Evolutionary conservation across 352 stramenopile genomes (phyloP), one percentile per base, ranked within the genome.

Genomic region (Thalassiosira mediterranea): DNA sequence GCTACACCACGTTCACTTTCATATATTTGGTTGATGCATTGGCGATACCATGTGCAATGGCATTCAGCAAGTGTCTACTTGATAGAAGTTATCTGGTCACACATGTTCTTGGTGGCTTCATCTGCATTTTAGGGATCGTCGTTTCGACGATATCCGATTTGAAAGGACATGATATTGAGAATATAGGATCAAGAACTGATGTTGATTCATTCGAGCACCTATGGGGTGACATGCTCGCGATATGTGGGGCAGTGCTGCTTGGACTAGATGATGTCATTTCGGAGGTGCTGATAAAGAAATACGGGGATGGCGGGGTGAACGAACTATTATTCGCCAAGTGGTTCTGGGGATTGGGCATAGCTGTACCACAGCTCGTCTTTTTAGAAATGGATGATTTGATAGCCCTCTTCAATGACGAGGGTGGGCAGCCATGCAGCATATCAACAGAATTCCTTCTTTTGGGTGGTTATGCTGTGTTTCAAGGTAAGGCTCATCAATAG

Each of bases 1-100:
- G 96, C 68, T 98, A 97, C 81, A 98, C 96, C 46, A 58, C 68
- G 3, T 96, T 98, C 65, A 97, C 96, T 4, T 98, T 94, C 40
- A 90, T 97, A 8, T 97, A 97, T 84, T 85, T 99, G 54, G 87
- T 98, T 25, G 95, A 98, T 73, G 96, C 94, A 66, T 96, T 98
- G 61, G 95, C 95, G 2, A 98, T 99, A 53, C 96, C 96, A 2
- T 89, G 95, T 56, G 90, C 96, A 15, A 98, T 99, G 96, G 40
- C 98, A 26, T 84, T 98, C 15, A 98, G 91, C 1, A 86, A 75
- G 15, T 68, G 92, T 1, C 95, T 97, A 48, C 82, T 98, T 40
- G 74, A 79, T 57, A 86, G 79, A 58, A 26, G 62, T 13, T 89
- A 88, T 49, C 44, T 25, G 8, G 53, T 13, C 5, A 44, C 76